Base-by-base conservation (phyloP, 345 rosid genomes). In the Pistacia vera region DNA sequence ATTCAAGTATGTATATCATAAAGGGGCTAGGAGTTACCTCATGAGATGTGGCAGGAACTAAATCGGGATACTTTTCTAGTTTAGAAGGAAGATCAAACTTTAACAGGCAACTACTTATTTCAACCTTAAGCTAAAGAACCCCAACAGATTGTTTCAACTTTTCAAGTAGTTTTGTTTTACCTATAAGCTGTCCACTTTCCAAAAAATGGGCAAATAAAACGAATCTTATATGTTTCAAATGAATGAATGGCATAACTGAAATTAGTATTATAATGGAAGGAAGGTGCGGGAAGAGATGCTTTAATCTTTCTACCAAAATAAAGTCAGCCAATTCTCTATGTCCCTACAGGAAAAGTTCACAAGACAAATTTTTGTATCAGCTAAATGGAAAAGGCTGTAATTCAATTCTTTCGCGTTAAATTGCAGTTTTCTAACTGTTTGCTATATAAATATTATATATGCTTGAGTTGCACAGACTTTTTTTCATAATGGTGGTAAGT, bases 101-200 rank as follows among this genome's bases (percentile, higher is more conserved):
- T 56, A n/a, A 52, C 65, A 83, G 75, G 68, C 75, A 71, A 75
- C 65, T 77, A 71, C 80, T 77, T 72, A 91, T 74, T 57, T 77
- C 90, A 66, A 77, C 72, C 73, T 84, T 86, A 63, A 94, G 88
- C 80, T 85, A 89, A 79, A 92, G 94, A 70, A 88, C 93, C 66
- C 86, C 88, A 75, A 91, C 89, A 80, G 93, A 92, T 70, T 91
- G 97, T 81, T 97, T 94, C 78, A 97, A 83, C 87, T 94, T 97
- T 77, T 92, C 97, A 72, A 97, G 89, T 73, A 97, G 88, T 83
- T 85, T 22, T 22, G 88, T 83, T 85, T 22, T 22, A 81, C 97
- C 90, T 91, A 84, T 80, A 97, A 87, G 83, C 82, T 90, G 65
- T 94, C 97, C 73, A 97, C 92, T 98, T 97, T 89, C 49, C 44